Base-by-base conservation (phyloP, 371 early-diverging fungal genomes). In the Phascolomyces articulosus region DNA sequence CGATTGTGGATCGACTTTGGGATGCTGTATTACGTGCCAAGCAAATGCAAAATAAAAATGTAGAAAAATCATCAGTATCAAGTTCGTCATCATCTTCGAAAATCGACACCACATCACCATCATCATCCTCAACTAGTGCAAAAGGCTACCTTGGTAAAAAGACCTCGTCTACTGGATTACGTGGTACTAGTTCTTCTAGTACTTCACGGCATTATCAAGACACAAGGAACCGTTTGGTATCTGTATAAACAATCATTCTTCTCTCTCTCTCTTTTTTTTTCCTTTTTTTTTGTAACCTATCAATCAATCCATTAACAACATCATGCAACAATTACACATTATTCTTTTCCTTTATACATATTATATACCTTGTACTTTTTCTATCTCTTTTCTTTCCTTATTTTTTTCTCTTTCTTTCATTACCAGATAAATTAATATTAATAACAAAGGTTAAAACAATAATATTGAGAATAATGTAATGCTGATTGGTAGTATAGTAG, bases 1-100 rank as follows among this genome's bases (percentile, higher is more conserved):
- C 60, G 0, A 55, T 58, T 13, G 67, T 71, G 0, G 60, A 71
- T 44, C 24, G 53, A 34, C 47, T 71, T 8, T 71, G 67, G 67
- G 47, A 62, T 38, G 64, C 71, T 8, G 44, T 63, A 3, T 28
- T 59, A 29, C 41, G 47, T 8, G 29, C 47, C 26, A 40, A 59
- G 40, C n/a, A 59, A 29, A 23, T 26, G 6, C 10, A 41, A 15
- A 47, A 9, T 26, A 59, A 26, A 28, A 26, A 20, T 40, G 18
- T 24, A 27, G 27, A 23, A 18, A 59, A 27, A 11, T 34, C 34
- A 34, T 34, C 34, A 34, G 6, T 34, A 34, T 34, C n/a, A n/a
- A n/a, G n/a, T n/a, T n/a, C n/a, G n/a, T n/a, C n/a, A n/a, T n/a
- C n/a, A n/a, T n/a, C n/a, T n/a, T n/a, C n/a, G n/a, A n/a, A n/a